These are phyloP conservation scores for Candida awuae DNA, from an alignment of 805 yeast species.

Conservation along the genomic window DNA sequence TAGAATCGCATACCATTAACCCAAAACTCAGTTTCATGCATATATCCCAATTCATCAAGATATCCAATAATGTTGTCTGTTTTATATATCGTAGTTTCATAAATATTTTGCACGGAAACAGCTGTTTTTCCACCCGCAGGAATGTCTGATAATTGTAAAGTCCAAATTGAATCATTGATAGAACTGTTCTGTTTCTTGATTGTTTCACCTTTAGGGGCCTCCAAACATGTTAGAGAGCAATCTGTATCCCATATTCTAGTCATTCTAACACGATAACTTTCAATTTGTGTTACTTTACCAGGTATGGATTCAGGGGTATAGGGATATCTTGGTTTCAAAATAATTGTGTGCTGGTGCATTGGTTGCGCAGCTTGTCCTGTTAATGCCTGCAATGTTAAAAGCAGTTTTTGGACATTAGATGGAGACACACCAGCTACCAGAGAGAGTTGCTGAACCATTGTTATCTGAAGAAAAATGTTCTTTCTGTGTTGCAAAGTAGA, in stretches of 20 bases:
- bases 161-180: conserved; percentile 40
- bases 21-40: conserved; percentile 54
- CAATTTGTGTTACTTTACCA: conserved; percentile 50
- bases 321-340: conserved; percentile 42
- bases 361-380: conserved; percentile 43
- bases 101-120: conserved; percentile 57
- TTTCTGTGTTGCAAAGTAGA: too few relatives aligned
- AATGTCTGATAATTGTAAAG: conserved; percentile 58
- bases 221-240: neutral
- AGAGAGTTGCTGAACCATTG: conserved; percentile 49
- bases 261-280: conserved; percentile 45
- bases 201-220: conserved; percentile 12
- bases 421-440: conserved; percentile 39
- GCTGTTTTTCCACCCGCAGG: conserved; percentile 68
- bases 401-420: conserved; percentile 34
- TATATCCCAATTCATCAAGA: conserved; percentile 64
- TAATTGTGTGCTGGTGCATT: conserved; percentile 40
- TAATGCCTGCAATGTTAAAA: conserved; percentile 42
- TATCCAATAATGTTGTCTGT: conserved; percentile 39
- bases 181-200: conserved; percentile 10
- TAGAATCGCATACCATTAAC: conserved; percentile 53
- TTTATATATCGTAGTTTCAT: conserved; percentile 49
- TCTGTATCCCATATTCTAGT: conserved; percentile 35
- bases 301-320: conserved; percentile 48
- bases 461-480: too few relatives aligned